Percentiles rank a stretch among this genome's conserved stretches.
These are phyloP conservation scores for Zizania palustris DNA, from an alignment of 202 grass and related monocot genomes.

Conservation along the genomic window DNA sequence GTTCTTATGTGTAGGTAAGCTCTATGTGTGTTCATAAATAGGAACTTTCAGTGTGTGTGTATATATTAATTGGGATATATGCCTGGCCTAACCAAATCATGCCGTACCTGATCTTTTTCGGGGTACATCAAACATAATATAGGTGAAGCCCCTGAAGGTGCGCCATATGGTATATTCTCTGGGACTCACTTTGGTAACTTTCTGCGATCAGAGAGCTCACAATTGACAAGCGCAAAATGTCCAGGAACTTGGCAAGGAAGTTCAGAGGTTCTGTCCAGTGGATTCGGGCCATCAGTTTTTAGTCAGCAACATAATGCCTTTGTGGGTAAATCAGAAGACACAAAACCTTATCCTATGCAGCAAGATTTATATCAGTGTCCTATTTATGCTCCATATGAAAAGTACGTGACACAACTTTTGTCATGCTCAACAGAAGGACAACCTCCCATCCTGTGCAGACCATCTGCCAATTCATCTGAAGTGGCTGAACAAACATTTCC, in stretches of 20 bases:
- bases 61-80: conserved; percentile 8
- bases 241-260: conserved; percentile 37
- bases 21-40: neutral
- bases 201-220: conserved; percentile 38
- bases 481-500: conserved; percentile 28
- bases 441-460: conserved; percentile 23
- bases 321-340: conserved; percentile 36
- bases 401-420: conserved; percentile 56
- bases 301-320: conserved; percentile 40
- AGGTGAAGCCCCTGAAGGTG: conserved; percentile 32
- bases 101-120: conserved; percentile 12
- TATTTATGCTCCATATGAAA: conserved; percentile 48
- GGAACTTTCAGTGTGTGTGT: neutral
- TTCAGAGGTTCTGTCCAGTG: conserved; percentile 32
- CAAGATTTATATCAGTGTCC: conserved; percentile 42
- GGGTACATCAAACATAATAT: conserved; percentile 21
- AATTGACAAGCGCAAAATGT: conserved; percentile 35
- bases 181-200: conserved; percentile 38
- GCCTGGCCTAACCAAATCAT: neutral
- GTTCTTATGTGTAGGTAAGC: neutral
- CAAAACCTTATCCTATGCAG: conserved; percentile 6
- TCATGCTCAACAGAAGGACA: conserved; percentile 39
- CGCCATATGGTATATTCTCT: conserved; percentile 41
- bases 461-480: conserved; percentile 38
- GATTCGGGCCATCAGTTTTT: conserved; percentile 46